Conservation (phyloP, 441 rosid species). For the Manihot esculenta region DNA sequence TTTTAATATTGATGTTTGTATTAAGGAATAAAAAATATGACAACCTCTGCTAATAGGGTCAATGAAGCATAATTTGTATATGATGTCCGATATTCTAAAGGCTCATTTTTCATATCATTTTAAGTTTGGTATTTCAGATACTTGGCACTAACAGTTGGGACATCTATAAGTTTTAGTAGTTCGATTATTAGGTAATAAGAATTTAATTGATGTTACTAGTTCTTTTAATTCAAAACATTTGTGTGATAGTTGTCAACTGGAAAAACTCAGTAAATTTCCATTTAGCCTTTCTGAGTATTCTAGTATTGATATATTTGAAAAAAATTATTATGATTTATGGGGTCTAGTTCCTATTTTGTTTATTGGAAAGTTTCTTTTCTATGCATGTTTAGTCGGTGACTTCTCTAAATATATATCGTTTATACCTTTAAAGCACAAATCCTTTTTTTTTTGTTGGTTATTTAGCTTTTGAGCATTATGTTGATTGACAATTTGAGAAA, state of each 20-base stretch:
- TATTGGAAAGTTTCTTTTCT: neutral
- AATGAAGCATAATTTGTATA: constrained; percentile 9
- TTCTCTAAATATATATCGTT: neutral
- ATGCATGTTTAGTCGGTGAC: neutral
- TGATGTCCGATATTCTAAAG: constrained; percentile 4
- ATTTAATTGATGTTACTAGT: no score
- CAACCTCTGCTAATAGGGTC: neutral
- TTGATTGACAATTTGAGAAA: neutral
- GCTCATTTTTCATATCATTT: neutral
- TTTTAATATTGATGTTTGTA: constrained; percentile 14
- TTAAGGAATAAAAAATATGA: neutral
- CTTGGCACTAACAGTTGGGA: constrained; percentile 19
- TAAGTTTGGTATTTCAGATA: neutral
- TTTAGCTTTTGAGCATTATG: neutral
- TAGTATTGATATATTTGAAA: no score
- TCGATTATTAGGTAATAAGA: neutral
- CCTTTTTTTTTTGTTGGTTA: neutral
- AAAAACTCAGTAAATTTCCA: no score
- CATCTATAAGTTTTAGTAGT: no score
- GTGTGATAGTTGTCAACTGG: no score
- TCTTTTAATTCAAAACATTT: no score
- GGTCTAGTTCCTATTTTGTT: neutral
- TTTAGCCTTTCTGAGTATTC: no score
- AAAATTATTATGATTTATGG: neutral
- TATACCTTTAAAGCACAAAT: neutral